Evolutionary conservation across 169 alveolate genomes (phyloP).

Genomic region (Cryptosporidium andersoni): DNA sequence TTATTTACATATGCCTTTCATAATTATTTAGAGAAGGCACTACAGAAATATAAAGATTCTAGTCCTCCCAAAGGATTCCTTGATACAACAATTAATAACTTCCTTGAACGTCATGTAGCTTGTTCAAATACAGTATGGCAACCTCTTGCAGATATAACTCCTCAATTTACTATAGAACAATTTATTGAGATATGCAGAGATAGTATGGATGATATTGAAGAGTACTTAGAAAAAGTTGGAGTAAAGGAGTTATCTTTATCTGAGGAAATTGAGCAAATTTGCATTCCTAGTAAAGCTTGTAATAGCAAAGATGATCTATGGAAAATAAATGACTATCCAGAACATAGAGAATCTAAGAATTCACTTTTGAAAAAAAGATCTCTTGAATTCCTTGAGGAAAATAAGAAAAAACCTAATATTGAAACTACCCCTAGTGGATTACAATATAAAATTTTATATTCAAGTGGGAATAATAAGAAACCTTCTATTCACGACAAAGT

Average conservation of each 20-base stretch:
- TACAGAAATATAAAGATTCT: constrained; percentile 29
- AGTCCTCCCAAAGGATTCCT: constrained; percentile 60
- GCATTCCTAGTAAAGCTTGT: constrained; percentile 10
- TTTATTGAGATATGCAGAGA: constrained; percentile 40
- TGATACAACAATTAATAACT: constrained; percentile 38
- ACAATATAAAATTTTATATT: constrained; percentile 28
- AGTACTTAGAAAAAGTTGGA: constrained; percentile 9
- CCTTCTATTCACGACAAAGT: constrained; percentile 40
- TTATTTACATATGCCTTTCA: constrained; percentile 36
- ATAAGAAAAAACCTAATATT: constrained; percentile 29
- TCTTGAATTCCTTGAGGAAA: constrained; percentile 18
- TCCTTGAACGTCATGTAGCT: constrained; percentile 64
- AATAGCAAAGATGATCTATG: constrained; percentile 19
- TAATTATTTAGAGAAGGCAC: constrained; percentile 4
- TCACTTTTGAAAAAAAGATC: constrained; percentile 36
- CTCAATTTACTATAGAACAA: constrained; percentile 39
- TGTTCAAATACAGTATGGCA: constrained; percentile 67
- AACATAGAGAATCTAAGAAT: constrained; percentile 47
- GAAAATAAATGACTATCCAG: constrained; percentile 42
- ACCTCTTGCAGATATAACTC: constrained; percentile 57
- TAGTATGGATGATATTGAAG: constrained; percentile 22
- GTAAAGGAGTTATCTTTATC: constrained; percentile 3
- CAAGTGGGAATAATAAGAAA: constrained; percentile 22
- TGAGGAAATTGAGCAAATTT: constrained; percentile 22
- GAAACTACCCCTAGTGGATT: constrained; percentile 34